A percentile compares a stretch with the other conserved stretches of the same genome.
Conservation (phyloP, 2,329 filamentous ascomycete genomes). For the Aureobasidium leucospermi region DNA sequence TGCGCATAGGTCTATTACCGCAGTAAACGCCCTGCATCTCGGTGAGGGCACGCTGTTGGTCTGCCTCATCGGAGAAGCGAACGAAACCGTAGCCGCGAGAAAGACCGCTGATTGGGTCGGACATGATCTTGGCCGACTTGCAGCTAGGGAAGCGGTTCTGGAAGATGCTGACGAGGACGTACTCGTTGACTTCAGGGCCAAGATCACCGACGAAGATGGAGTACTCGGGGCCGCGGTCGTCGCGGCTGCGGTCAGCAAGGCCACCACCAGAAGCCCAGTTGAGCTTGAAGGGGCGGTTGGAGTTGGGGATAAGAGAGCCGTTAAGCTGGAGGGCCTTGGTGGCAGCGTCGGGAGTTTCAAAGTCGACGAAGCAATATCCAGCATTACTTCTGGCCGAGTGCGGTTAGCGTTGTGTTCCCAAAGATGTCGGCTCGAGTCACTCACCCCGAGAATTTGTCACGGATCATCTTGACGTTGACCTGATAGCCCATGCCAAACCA, state of each 20-base stretch:
- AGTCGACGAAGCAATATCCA: slow-evolving; percentile 98
- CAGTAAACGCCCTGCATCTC: slow-evolving; percentile 99
- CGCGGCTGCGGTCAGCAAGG: slow-evolving; percentile 87
- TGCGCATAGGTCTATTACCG: slow-evolving; percentile 96
- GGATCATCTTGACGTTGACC: slow-evolving; percentile 99
- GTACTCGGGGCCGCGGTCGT: slow-evolving; percentile 92
- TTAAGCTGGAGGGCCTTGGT: slow-evolving; percentile 87
- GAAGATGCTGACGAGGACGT: slow-evolving; percentile 93
- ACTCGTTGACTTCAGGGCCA: slow-evolving; percentile 97
- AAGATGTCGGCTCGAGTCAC: slow-evolving; percentile 21
- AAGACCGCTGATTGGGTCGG: slow-evolving; percentile 94
- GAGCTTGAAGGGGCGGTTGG: slow-evolving; percentile 90
- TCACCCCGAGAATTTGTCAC: slow-evolving; percentile 97
- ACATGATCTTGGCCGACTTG: slow-evolving; percentile 99
- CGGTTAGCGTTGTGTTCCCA: slow-evolving; percentile 11
- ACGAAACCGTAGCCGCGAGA: slow-evolving; percentile 97
- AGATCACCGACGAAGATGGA: slow-evolving; percentile 98
- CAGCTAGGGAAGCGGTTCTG: slow-evolving; percentile 92
- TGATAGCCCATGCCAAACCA: slow-evolving; percentile 90
- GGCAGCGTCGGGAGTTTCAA: slow-evolving; percentile 72
- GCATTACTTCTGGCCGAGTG: slow-evolving; percentile 63
- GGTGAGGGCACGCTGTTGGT: slow-evolving; percentile 89
- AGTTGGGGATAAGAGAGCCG: slow-evolving; percentile 85
- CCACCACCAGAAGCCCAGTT: slow-evolving; percentile 99
- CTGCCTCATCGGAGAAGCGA: slow-evolving; percentile 88